Percentiles rank a stretch among this genome's conserved stretches.
Conservation (phyloP, 768 basidiomycete species). For the Auricularia auricula-judae region DNA sequence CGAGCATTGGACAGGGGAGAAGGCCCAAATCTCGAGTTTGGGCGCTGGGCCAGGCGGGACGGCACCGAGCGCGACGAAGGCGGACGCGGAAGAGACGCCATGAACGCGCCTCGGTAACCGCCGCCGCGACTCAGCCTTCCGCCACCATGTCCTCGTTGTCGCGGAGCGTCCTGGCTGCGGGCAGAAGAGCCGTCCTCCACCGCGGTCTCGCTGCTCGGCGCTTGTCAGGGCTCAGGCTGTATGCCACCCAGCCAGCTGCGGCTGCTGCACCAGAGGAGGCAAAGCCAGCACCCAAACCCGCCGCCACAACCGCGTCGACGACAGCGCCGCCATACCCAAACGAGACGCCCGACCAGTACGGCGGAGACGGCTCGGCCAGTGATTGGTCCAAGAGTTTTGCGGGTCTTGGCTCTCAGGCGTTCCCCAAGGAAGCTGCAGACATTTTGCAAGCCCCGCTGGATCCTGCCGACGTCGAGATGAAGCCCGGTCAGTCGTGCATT, state of each 20-base stretch:
- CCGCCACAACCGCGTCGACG: not conserved
- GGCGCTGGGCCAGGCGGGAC: not conserved
- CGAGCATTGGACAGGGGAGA: not conserved
- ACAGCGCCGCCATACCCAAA: not conserved
- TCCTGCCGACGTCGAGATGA: constrained; percentile 78
- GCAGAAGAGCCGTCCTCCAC: too few relatives aligned
- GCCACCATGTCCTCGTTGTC: too few relatives aligned
- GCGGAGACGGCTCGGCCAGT: constrained; percentile 19
- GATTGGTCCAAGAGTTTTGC: constrained; percentile 88
- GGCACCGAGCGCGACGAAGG: not conserved
- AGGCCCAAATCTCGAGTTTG: not conserved
- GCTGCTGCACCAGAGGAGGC: not conserved
- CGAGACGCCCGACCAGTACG: not conserved
- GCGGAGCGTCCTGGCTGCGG: too few relatives aligned
- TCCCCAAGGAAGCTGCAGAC: constrained; percentile 62
- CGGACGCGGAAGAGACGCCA: not conserved
- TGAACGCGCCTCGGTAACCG: not conserved
- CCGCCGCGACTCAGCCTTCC: too few relatives aligned
- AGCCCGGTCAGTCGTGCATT: constrained; percentile 51
- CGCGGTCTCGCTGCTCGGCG: too few relatives aligned
- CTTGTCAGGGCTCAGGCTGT: too few relatives aligned
- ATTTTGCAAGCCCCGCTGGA: constrained; percentile 65
- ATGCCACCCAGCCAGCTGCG: not conserved
- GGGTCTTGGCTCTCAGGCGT: constrained; percentile 69
- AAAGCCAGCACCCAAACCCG: not conserved